These are phyloP conservation scores for Croton setiger DNA, from an alignment of 441 rosid species.

Conservation along the genomic window DNA sequence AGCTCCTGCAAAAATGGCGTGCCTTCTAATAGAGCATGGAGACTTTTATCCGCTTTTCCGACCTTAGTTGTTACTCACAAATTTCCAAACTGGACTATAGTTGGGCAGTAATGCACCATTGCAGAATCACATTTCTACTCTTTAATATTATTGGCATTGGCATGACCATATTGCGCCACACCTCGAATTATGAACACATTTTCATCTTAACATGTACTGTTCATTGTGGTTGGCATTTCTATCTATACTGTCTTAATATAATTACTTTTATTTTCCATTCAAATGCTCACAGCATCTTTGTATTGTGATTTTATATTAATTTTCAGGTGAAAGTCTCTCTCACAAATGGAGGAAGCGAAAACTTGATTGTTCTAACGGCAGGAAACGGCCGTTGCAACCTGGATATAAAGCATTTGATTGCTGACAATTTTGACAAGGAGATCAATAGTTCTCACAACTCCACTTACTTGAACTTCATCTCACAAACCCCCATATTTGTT, in stretches of 20 bases:
- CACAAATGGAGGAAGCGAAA: constrained; percentile 30
- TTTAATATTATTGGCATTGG: too few relatives aligned
- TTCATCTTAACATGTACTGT: background rate
- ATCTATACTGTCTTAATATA: background rate
- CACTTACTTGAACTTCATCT: constrained; percentile 30
- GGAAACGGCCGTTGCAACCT: constrained; percentile 57
- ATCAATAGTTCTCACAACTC: constrained; percentile 28
- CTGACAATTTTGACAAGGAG: constrained; percentile 34
- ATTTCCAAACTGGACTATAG: too few relatives aligned
- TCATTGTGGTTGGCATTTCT: background rate
- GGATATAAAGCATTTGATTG: constrained; percentile 48
- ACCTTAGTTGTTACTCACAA: too few relatives aligned
- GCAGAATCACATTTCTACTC: too few relatives aligned
- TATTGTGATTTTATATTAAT: constrained; percentile 10
- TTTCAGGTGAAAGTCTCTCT: constrained; percentile 64
- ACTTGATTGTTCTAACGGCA: constrained; percentile 37
- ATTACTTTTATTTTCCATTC: background rate
- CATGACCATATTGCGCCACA: too few relatives aligned
- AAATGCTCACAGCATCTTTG: background rate
- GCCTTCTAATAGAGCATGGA: background rate
- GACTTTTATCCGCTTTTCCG: background rate
- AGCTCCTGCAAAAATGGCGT: background rate
- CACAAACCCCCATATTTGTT: constrained; percentile 31
- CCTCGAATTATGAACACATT: too few relatives aligned
- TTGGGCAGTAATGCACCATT: background rate